Conservation (phyloP, 2,329 filamentous ascomycete genomes). For the Cyclaneusma minus region DNA sequence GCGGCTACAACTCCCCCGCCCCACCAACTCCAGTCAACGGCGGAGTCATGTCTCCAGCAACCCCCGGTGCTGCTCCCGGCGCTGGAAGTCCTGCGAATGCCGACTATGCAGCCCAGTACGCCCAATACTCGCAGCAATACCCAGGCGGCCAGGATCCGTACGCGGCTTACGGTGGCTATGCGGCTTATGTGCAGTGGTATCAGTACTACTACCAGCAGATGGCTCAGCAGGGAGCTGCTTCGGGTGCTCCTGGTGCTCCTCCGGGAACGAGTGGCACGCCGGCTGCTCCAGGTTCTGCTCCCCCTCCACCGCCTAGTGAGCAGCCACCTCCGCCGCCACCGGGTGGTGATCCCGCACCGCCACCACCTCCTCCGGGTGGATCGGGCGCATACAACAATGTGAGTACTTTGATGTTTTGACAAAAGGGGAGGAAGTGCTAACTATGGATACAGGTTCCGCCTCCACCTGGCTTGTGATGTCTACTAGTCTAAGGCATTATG, state of each 20-base stretch:
- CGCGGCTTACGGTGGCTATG: constrained; percentile 79
- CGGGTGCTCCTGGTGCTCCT: constrained; percentile 26
- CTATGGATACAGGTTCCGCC: constrained; percentile 26
- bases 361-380: constrained; percentile 7
- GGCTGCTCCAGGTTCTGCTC: constrained; percentile 38
- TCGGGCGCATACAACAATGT: constrained; percentile 1
- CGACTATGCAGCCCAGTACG: constrained; percentile 71
- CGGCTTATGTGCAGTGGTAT: constrained; percentile 60
- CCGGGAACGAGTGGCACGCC: constrained; percentile 42
- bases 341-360: constrained; percentile 1
- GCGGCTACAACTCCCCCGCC: constrained; percentile 17
- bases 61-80: constrained; percentile 24
- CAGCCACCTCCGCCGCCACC: constrained; percentile 2
- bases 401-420: constrained; percentile 1
- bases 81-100: constrained; percentile 27
- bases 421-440: constrained; percentile 4
- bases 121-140: constrained; percentile 53
- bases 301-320: constrained; percentile 5
- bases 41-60: constrained; percentile 22
- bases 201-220: constrained; percentile 48
- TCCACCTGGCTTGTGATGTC: constrained; percentile 28
- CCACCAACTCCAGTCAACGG: constrained; percentile 13
- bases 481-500: too few relatives aligned
- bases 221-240: constrained; percentile 30
- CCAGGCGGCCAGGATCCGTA: constrained; percentile 57